Evolutionary conservation across 1,284 basidiomycete genomes (phyloP).

Genomic region (Flammula alnicola): DNA sequence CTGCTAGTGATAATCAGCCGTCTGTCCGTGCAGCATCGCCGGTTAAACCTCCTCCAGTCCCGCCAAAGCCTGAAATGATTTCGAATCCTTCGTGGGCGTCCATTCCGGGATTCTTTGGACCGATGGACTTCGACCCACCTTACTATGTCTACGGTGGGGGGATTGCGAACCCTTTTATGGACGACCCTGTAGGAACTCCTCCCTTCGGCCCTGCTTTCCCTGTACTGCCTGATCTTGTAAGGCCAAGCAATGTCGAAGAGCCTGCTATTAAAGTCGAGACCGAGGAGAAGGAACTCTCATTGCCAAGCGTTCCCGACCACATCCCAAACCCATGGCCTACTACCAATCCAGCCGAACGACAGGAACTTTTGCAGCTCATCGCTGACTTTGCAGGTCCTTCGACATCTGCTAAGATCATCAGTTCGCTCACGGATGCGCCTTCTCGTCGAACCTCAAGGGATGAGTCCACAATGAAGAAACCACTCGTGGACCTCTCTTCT

Average conservation of each 20-base stretch:
- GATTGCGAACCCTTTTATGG: slow-evolving; percentile 20
- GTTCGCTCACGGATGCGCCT: slow-evolving; percentile 7
- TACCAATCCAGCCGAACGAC: slow-evolving; percentile 21
- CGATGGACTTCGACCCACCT: slow-evolving; percentile 1
- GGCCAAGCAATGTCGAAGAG: neutral
- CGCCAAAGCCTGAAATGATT: slow-evolving; percentile 28
- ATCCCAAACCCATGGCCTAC: slow-evolving; percentile 26
- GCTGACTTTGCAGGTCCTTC: slow-evolving; percentile 19
- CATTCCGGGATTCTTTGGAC: slow-evolving; percentile 20
- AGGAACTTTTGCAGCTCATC: slow-evolving; percentile 25
- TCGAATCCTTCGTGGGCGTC: slow-evolving; percentile 22
- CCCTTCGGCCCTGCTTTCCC: slow-evolving; percentile 1
- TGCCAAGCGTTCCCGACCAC: slow-evolving; percentile 23
- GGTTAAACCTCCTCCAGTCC: slow-evolving; percentile 20
- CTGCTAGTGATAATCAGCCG: neutral
- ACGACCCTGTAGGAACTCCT: slow-evolving; percentile 14
- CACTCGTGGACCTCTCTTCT: slow-evolving; percentile 6
- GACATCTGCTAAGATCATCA: slow-evolving; percentile 4
- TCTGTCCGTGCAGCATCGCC: slow-evolving; percentile 3
- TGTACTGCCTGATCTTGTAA: neutral
- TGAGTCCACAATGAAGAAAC: neutral
- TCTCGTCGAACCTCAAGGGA: slow-evolving; percentile 1
- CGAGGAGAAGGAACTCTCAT: slow-evolving; percentile 5
- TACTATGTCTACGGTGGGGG: neutral
- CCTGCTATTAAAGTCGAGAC: slow-evolving; percentile 1